phyloP scores from a whole-genome alignment of 2,329 filamentous ascomycete genomes.

The Penicillium freii region DNA sequence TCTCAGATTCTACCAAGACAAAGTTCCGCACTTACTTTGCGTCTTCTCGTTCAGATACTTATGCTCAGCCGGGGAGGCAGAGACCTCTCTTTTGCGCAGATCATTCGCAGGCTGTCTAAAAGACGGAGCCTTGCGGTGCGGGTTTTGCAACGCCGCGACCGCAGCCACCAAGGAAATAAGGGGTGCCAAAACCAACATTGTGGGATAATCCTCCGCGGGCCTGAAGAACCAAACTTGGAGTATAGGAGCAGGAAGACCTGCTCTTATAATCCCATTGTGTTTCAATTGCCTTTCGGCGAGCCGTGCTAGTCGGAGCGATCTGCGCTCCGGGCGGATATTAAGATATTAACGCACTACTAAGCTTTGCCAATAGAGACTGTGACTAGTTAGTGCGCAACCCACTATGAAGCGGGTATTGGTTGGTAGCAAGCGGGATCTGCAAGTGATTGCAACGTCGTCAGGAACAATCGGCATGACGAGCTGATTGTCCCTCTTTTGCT shows the following conservation, averaged over 20 bases:
- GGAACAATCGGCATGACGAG: slow-evolving; percentile 17
- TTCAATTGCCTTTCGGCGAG: background rate
- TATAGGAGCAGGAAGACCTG: no score
- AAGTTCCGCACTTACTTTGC: slow-evolving; percentile 8
- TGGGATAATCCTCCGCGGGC: background rate
- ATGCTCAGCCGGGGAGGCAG: background rate
- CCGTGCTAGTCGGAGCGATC: background rate
- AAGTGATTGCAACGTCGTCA: slow-evolving; percentile 18
- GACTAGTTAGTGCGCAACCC: background rate
- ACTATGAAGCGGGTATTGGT: slow-evolving; percentile 5
- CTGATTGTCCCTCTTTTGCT: background rate
- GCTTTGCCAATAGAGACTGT: slow-evolving; percentile 1
- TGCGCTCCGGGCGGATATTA: background rate
- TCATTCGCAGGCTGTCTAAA: background rate
- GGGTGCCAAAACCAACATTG: slow-evolving; percentile 9
- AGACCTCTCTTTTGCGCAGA: slow-evolving; percentile 6
- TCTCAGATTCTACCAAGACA: background rate
- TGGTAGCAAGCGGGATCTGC: background rate
- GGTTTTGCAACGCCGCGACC: slow-evolving; percentile 19
- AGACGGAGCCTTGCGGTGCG: slow-evolving; percentile 18
- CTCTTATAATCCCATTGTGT: background rate
- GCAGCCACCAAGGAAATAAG: slow-evolving; percentile 9
- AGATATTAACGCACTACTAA: background rate
- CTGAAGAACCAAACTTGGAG: background rate
- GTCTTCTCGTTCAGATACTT: slow-evolving; percentile 17